A percentile compares a stretch with the other conserved stretches of the same genome.
phyloP scores from a whole-genome alignment of 2,329 filamentous ascomycete species.

The Monosporascus sp. region DNA sequence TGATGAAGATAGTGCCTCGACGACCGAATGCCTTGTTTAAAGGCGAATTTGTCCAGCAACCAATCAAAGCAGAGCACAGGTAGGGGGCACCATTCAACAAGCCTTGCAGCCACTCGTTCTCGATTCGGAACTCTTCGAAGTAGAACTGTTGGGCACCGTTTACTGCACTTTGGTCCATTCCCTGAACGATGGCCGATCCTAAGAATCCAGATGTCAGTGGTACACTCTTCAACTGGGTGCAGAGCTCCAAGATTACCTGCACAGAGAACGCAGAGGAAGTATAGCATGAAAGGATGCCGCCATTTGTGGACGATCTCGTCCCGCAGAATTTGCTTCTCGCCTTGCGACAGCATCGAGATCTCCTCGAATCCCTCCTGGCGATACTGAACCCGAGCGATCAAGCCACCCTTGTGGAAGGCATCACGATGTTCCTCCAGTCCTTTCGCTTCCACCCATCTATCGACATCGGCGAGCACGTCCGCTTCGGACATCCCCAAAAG shows the following conservation, averaged over 20 bases:
- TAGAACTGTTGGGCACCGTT: slow-evolving; percentile 64
- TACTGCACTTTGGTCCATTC: slow-evolving; percentile 64
- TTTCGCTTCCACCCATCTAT: slow-evolving; percentile 29
- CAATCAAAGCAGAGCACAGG: slow-evolving; percentile 60
- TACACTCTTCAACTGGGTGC: slow-evolving; percentile 27
- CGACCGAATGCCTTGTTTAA: slow-evolving; percentile 64
- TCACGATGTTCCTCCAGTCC: slow-evolving; percentile 29
- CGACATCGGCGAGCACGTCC: slow-evolving; percentile 24
- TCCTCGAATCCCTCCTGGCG: slow-evolving; percentile 41
- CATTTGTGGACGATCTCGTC: slow-evolving; percentile 60
- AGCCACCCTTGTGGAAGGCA: slow-evolving; percentile 12
- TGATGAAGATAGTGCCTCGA: slow-evolving; percentile 36
- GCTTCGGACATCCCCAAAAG: slow-evolving; percentile 6
- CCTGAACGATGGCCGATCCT: slow-evolving; percentile 55
- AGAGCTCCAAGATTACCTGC: slow-evolving; percentile 16
- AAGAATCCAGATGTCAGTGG: slow-evolving; percentile 32
- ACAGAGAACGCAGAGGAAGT: slow-evolving; percentile 52
- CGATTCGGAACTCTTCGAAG: slow-evolving; percentile 52
- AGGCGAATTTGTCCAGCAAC: slow-evolving; percentile 67
- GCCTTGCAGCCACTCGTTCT: slow-evolving; percentile 48
- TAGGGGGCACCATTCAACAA: slow-evolving; percentile 56
- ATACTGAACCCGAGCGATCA: slow-evolving; percentile 21
- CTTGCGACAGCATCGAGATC: slow-evolving; percentile 40
- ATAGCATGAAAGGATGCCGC: slow-evolving; percentile 59
- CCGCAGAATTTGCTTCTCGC: slow-evolving; percentile 50